These are phyloP conservation scores for Penicillium psychrosexuale DNA, from an alignment of 2,329 filamentous ascomycete species.

Conservation along the genomic window DNA sequence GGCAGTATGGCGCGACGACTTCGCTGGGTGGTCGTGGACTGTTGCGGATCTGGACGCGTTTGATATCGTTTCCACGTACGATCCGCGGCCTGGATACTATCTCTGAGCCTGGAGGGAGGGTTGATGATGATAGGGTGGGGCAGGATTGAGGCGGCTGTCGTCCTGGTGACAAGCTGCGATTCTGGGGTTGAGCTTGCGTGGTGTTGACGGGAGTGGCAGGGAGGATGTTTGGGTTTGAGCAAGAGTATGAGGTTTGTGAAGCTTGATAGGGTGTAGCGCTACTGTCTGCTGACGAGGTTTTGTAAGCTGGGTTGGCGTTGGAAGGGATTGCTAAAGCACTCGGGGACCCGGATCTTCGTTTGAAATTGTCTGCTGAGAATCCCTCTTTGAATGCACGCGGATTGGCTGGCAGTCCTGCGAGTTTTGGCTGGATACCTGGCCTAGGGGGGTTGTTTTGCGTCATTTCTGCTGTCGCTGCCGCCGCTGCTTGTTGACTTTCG, in stretches of 20 bases:
- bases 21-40: slow-evolving; percentile 28
- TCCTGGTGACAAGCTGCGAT: background rate
- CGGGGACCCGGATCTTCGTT: background rate
- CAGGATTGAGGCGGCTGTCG: slow-evolving; percentile 18
- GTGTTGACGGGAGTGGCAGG: slow-evolving; percentile 2
- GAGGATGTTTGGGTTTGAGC: background rate
- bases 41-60: slow-evolving; percentile 30
- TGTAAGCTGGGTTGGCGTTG: slow-evolving; percentile 1
- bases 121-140: slow-evolving; percentile 10
- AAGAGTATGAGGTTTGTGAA: slow-evolving; percentile 3
- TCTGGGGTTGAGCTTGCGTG: slow-evolving; percentile 3
- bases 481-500: slow-evolving; percentile 14
- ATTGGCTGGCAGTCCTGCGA: slow-evolving; percentile 34
- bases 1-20: slow-evolving; percentile 26
- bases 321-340: slow-evolving; percentile 7
- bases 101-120: slow-evolving; percentile 28
- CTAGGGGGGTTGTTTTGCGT: background rate
- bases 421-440: slow-evolving; percentile 6
- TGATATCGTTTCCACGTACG: slow-evolving; percentile 33
- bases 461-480: background rate
- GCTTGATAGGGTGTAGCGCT: slow-evolving; percentile 9
- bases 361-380: slow-evolving; percentile 12
- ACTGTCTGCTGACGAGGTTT: slow-evolving; percentile 10
- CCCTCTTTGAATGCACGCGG: slow-evolving; percentile 36
- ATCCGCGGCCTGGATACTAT: slow-evolving; percentile 34